These are phyloP conservation scores for Waitea zeae DNA, from an alignment of 1,284 basidiomycete species.

Conservation along the genomic window DNA sequence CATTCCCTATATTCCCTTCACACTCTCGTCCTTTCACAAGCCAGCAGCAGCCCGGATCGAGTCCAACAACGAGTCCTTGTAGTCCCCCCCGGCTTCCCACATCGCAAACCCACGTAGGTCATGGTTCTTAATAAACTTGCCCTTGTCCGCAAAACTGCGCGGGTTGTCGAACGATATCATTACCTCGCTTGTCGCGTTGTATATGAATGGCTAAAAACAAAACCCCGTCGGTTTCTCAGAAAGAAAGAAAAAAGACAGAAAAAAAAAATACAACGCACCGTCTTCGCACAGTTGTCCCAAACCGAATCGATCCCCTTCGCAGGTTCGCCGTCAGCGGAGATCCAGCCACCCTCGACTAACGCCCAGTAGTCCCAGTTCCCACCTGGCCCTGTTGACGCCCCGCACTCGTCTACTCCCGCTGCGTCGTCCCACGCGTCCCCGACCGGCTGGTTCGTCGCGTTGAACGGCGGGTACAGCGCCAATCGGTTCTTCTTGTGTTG, in stretches of 20 bases:
- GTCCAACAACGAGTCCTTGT: conserved; percentile 24
- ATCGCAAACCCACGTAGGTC: conserved; percentile 32
- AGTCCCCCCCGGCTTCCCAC: conserved; percentile 35
- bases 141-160: conserved; percentile 39
- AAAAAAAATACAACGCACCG: no score
- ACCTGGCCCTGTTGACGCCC: conserved; percentile 20
- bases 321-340: conserved; percentile 31
- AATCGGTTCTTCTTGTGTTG: no score
- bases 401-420: conserved; percentile 35
- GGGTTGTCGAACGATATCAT: conserved; percentile 48
- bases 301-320: conserved; percentile 27
- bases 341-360: conserved; percentile 32
- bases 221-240: neutral
- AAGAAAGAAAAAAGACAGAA: neutral
- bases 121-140: conserved; percentile 18
- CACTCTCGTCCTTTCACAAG: no score
- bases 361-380: conserved; percentile 45
- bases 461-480: conserved; percentile 31
- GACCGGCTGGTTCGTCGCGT: conserved; percentile 19
- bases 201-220: conserved; percentile 51
- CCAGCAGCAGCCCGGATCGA: conserved; percentile 20
- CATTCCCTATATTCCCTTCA: no score
- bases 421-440: conserved; percentile 41
- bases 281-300: conserved; percentile 51
- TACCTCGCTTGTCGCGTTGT: conserved; percentile 29